Evolutionary conservation across 257 asterid species (phyloP), one percentile per base, ranked within the genome.

Genomic region (Jasminum sambac): DNA sequence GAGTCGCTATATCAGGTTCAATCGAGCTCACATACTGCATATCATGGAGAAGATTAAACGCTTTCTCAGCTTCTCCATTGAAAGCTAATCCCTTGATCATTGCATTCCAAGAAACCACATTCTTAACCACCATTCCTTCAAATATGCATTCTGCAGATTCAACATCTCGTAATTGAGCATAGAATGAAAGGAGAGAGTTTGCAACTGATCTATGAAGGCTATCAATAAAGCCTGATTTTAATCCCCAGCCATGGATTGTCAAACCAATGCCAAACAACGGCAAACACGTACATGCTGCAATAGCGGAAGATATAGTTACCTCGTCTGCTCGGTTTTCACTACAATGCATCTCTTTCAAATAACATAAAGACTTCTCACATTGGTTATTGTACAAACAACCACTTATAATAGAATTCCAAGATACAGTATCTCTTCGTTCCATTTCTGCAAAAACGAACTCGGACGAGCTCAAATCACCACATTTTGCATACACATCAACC

Each of bases 101-200:
- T 44, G 90, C 84, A 80, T 88, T 88, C 92, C 90, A 88, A 62
- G 96, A 84, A 58, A 88, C 71, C 67, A 76, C 86, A 75, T 88
- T 84, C 80, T 82, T 83, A 36, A 46, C 30, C 24, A 9, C 55
- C 82, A 87, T 79, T 72, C 44, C 74, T 46, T 71, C 26, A 64
- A 86, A 88, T 24, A 88, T 71, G 67, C 62, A 44, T 71, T 77
- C 73, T 16, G 86, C 83, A 65, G 90, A 82, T 68, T 50, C 44
- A 41, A 79, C 43, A 64, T 86, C 82, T 25, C 72, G 66, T 25
- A 59, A 46, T 11, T 77, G 84, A 73, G 82, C 76, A 72, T 87
- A 89, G 72, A 89, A 89, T 5, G 91, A 85, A 82, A 89, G 65
- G 63, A 87, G 93, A 70, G 96, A 81, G 78, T 87, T 87, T 12